phyloP scores from a whole-genome alignment of 306 rosid species.

The Gastrolobium bilobum region DNA sequence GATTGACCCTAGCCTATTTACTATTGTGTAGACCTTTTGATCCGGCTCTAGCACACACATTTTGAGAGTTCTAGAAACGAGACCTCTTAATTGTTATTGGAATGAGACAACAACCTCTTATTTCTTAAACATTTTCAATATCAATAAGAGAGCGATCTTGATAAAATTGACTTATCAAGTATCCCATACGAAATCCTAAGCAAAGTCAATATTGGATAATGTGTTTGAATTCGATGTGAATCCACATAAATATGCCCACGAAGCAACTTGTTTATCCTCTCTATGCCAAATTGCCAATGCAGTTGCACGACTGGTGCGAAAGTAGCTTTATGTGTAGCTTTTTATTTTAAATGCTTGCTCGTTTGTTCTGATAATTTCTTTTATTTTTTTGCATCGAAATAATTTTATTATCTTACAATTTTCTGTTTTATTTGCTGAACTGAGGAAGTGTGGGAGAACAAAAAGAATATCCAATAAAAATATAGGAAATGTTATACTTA shows the following conservation, averaged over 20 bases:
- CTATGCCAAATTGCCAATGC: not conserved
- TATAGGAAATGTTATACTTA: too few relatives aligned
- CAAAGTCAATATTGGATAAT: conserved; percentile 31
- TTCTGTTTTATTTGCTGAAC: too few relatives aligned
- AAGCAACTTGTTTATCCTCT: conserved; percentile 23
- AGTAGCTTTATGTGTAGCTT: not conserved
- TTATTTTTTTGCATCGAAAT: not conserved
- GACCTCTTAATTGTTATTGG: not conserved
- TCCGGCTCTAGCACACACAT: too few relatives aligned
- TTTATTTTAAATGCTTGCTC: not conserved
- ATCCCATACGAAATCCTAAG: conserved; percentile 2
- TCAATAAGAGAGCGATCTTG: conserved; percentile 9
- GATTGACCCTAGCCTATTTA: too few relatives aligned
- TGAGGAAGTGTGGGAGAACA: too few relatives aligned
- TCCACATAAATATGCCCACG: conserved; percentile 44
- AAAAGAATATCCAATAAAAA: too few relatives aligned
- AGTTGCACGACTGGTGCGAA: not conserved
- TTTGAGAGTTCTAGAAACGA: too few relatives aligned
- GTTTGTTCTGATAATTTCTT: not conserved
- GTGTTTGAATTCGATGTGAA: conserved; percentile 49
- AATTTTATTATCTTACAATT: not conserved
- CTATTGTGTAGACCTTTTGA: too few relatives aligned
- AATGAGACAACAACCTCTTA: too few relatives aligned
- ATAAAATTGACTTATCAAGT: not conserved
- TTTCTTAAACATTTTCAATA: not conserved